A percentile compares a stretch with the other conserved stretches of the same genome.
Evolutionary conservation across 1,284 basidiomycete genomes (phyloP).

Genomic region (Tausonia pullulans): DNA sequence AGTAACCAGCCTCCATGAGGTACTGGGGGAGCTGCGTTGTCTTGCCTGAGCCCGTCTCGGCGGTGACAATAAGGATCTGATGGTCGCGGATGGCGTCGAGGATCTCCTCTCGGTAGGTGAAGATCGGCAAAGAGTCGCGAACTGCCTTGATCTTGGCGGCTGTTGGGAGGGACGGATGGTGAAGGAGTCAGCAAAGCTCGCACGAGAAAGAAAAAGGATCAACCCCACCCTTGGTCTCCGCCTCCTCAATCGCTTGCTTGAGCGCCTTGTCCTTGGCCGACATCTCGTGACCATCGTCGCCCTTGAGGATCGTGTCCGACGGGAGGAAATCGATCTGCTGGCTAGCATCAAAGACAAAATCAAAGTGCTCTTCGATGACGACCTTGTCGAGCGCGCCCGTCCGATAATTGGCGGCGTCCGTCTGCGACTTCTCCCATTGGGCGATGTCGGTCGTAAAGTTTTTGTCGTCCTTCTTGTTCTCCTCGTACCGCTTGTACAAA

Average conservation of each 20-base stretch:
- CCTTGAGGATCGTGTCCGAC: slow-evolving; percentile 48
- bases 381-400: slow-evolving; percentile 80
- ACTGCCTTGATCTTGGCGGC: slow-evolving; percentile 81
- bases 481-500: slow-evolving; percentile 88
- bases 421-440: slow-evolving; percentile 89
- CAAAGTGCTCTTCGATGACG: slow-evolving; percentile 71
- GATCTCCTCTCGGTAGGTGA: slow-evolving; percentile 70
- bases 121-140: slow-evolving; percentile 82
- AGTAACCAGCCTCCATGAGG: slow-evolving; percentile 93
- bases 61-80: slow-evolving; percentile 84
- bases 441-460: slow-evolving; percentile 94
- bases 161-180: slow-evolving; percentile 29
- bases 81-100: slow-evolving; percentile 81
- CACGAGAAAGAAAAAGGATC: neutral
- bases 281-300: slow-evolving; percentile 59
- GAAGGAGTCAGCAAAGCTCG: neutral
- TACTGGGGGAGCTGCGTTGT: slow-evolving; percentile 98
- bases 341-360: slow-evolving; percentile 73
- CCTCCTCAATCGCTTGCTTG: slow-evolving; percentile 79
- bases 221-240: slow-evolving; percentile 69
- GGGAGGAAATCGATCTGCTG: slow-evolving; percentile 87
- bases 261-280: slow-evolving; percentile 78
- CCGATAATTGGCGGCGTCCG: slow-evolving; percentile 74
- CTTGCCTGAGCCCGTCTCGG: slow-evolving; percentile 93
- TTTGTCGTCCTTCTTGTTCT: slow-evolving; percentile 66